Percentiles rank a stretch among this genome's conserved stretches.
phyloP scores from a whole-genome alignment of 192 early-diverging fungal species.

The Backusella luteola region DNA sequence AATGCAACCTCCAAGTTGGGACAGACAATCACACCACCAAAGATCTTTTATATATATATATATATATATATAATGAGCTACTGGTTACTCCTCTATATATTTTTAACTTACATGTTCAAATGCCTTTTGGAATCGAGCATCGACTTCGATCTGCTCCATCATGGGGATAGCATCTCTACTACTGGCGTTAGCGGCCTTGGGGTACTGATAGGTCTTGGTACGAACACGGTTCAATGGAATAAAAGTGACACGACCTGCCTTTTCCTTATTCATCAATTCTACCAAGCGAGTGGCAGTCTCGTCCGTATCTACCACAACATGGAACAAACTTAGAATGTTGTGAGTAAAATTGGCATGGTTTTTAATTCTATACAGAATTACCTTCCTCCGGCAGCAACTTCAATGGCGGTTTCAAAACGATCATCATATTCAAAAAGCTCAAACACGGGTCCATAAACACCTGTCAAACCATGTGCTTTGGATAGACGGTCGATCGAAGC shows the following conservation, averaged over 20 bases:
- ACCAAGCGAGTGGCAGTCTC: conserved; percentile 80
- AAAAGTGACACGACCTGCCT: conserved; percentile 87
- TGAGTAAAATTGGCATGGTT: not conserved
- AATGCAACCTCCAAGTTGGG: conserved; percentile 78
- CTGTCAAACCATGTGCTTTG: conserved; percentile 58
- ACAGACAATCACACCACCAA: conserved; percentile 89
- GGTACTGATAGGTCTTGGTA: conserved; percentile 57
- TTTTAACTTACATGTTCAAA: conserved; percentile 68
- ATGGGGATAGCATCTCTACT: conserved; percentile 75
- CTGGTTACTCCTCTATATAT: not conserved
- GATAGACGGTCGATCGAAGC: conserved; percentile 69
- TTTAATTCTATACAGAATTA: conserved; percentile 16
- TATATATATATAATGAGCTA: not conserved
- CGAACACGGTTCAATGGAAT: conserved; percentile 93
- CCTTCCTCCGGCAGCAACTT: conserved; percentile 82
- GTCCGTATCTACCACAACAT: conserved; percentile 95
- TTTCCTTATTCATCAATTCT: conserved; percentile 51
- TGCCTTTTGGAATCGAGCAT: conserved; percentile 67
- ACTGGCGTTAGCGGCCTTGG: conserved; percentile 38
- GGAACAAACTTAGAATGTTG: conserved; percentile 72
- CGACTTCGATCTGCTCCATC: conserved; percentile 74
- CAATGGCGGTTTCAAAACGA: conserved; percentile 80
- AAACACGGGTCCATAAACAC: conserved; percentile 90
- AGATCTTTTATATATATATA: conserved; percentile 33
- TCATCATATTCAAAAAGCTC: conserved; percentile 91